These are phyloP conservation scores for Cucumis cinereus DNA, from an alignment of 306 rosid species.

Conservation along the genomic window DNA sequence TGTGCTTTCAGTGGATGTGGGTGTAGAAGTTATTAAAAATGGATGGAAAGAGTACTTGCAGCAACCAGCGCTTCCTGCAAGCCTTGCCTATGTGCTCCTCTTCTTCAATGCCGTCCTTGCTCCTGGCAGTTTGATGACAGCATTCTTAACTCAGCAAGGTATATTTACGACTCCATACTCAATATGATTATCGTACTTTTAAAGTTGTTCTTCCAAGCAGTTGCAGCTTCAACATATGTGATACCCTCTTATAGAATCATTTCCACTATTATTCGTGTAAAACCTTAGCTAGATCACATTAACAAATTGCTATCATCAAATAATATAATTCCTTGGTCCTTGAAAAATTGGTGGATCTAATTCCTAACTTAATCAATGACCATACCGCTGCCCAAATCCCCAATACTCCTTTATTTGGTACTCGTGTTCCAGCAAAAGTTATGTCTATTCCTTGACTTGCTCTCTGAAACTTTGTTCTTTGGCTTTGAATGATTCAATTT, in stretches of 20 bases:
- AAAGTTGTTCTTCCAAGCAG: neutral
- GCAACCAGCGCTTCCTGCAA: constrained; percentile 95
- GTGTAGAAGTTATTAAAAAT: constrained; percentile 66
- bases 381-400: neutral
- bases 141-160: constrained; percentile 84
- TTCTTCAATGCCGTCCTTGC: constrained; percentile 79
- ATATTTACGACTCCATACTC: neutral
- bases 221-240: neutral
- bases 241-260: neutral
- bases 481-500: neutral
- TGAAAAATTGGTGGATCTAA: neutral
- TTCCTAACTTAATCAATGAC: neutral
- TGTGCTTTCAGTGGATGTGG: constrained; percentile 42
- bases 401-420: neutral
- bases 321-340: neutral
- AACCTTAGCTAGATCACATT: neutral
- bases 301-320: neutral
- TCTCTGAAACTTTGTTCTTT: neutral
- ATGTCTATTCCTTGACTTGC: neutral
- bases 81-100: constrained; percentile 82
- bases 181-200: neutral
- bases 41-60: constrained; percentile 89
- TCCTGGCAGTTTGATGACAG: constrained; percentile 97
- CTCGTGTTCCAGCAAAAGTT: neutral
- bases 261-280: neutral